Conservation (phyloP, 2,329 filamentous ascomycete genomes). For the Dendrostoma leiphaemia region DNA sequence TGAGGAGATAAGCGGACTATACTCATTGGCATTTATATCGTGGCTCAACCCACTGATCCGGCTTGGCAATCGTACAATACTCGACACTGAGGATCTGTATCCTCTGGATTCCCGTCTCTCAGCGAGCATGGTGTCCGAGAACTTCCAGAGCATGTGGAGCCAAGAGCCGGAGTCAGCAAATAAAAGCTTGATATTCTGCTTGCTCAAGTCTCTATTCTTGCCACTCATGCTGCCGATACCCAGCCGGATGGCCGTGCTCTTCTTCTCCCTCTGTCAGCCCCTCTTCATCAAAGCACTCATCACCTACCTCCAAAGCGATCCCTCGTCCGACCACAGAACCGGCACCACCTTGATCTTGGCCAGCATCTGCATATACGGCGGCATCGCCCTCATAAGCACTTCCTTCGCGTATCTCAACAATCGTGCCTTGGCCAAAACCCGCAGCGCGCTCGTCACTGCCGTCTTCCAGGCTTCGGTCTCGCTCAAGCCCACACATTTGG, state of each 20-base stretch:
- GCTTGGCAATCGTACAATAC: conserved; percentile 8
- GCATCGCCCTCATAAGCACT: conserved; percentile 31
- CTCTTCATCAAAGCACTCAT: conserved; percentile 40
- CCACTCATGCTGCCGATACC: conserved; percentile 30
- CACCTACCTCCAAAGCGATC: conserved; percentile 27
- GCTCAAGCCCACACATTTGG: conserved; percentile 17
- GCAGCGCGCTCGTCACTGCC: conserved; percentile 29
- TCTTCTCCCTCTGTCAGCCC: conserved; percentile 39
- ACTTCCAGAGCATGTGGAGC: not conserved
- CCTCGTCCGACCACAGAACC: conserved; percentile 20
- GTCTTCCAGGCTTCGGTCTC: conserved; percentile 33
- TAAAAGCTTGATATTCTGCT: conserved; percentile 27
- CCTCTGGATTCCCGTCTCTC: conserved; percentile 22
- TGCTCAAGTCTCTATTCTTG: conserved; percentile 19
- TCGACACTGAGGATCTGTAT: conserved; percentile 11
- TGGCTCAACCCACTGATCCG: conserved; percentile 17
- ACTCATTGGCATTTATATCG: conserved; percentile 23
- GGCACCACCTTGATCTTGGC: conserved; percentile 33
- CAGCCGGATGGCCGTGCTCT: conserved; percentile 35
- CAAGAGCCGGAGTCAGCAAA: not conserved
- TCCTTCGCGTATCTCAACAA: conserved; percentile 31
- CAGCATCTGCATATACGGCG: conserved; percentile 29
- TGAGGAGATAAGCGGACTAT: conserved; percentile 20
- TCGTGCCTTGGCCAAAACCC: conserved; percentile 14
- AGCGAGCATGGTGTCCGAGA: conserved; percentile 17